Percentiles rank a stretch among this genome's conserved stretches.
These are phyloP conservation scores for Colletotrichum costaricense DNA, from an alignment of 2,329 filamentous ascomycete species.

Conservation along the genomic window DNA sequence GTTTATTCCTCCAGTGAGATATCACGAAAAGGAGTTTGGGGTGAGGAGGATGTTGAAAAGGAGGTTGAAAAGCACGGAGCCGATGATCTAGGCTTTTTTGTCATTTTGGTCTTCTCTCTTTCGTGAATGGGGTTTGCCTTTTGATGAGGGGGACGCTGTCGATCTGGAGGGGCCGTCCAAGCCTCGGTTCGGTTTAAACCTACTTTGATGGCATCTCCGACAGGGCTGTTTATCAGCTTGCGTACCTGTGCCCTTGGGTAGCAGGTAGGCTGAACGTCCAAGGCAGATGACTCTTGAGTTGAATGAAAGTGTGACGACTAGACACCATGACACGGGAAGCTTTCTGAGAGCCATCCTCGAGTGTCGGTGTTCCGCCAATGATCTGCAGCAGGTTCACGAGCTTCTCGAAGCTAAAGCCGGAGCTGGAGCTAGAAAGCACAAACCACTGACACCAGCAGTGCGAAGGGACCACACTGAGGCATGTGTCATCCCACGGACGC, in stretches of 20 bases:
- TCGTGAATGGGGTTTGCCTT: not conserved
- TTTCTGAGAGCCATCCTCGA: not conserved
- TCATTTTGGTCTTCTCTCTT: not conserved
- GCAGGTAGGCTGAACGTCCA: too few species aligned
- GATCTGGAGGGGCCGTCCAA: slow-evolving; percentile 20
- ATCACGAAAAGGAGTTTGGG: slow-evolving; percentile 4
- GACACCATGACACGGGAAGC: slow-evolving; percentile 13
- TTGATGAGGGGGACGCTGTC: slow-evolving; percentile 12
- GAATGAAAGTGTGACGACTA: not conserved
- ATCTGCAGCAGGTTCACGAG: slow-evolving; percentile 1
- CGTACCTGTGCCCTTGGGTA: not conserved
- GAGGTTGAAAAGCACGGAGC: slow-evolving; percentile 11
- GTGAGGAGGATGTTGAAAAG: slow-evolving; percentile 15
- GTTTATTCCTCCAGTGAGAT: slow-evolving; percentile 29
- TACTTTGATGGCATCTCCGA: not conserved
- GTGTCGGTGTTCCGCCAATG: not conserved
- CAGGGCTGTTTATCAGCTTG: not conserved
- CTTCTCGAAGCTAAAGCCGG: not conserved
- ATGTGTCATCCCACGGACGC: slow-evolving; percentile 25
- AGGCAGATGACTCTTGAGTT: not conserved
- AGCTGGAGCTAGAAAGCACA: not conserved
- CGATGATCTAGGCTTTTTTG: slow-evolving; percentile 4
- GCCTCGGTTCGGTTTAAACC: slow-evolving; percentile 31
- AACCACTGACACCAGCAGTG: not conserved
- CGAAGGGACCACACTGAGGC: slow-evolving; percentile 9